Evolutionary conservation across 306 rosid species (phyloP).

Genomic region (Acacia melanoxylon): DNA sequence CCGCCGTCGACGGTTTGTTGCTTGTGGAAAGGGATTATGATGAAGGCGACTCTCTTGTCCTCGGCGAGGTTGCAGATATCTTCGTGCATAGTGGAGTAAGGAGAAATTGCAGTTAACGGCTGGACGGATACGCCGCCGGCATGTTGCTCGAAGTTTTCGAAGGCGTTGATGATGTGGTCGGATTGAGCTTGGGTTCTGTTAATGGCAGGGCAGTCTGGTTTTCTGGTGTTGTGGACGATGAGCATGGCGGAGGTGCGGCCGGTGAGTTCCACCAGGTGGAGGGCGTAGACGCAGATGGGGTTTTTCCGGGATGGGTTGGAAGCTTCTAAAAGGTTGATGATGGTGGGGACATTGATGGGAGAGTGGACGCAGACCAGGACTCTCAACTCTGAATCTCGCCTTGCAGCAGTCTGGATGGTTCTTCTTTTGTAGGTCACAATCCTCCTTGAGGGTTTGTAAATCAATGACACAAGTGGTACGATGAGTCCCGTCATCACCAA

Average conservation of each 20-base stretch:
- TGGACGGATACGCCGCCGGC: slow-evolving; percentile 56
- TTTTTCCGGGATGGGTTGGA: slow-evolving; percentile 74
- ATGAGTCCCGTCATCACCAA: slow-evolving; percentile 65
- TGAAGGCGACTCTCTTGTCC: slow-evolving; percentile 71
- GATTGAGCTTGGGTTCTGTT: slow-evolving; percentile 84
- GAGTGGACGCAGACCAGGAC: slow-evolving; percentile 69
- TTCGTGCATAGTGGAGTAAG: slow-evolving; percentile 92
- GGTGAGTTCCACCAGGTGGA: slow-evolving; percentile 85
- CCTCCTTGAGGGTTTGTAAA: slow-evolving; percentile 69
- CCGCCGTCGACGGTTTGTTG: slow-evolving; percentile 95
- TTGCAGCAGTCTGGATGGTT: slow-evolving; percentile 58
- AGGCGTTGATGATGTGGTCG: slow-evolving; percentile 83
- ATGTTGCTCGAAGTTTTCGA: slow-evolving; percentile 74
- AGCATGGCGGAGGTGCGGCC: slow-evolving; percentile 98
- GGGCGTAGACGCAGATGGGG: slow-evolving; percentile 71
- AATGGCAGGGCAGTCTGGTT: slow-evolving; percentile 52
- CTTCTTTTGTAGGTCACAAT: slow-evolving; percentile 60
- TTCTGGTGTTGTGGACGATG: slow-evolving; percentile 74
- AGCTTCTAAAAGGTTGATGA: slow-evolving; percentile 83
- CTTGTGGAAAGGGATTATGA: slow-evolving; percentile 86
- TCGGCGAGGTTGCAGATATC: slow-evolving; percentile 79
- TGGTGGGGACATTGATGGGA: slow-evolving; percentile 85
- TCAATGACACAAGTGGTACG: slow-evolving; percentile 57
- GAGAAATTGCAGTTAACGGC: slow-evolving; percentile 85
- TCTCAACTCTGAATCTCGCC: slow-evolving; percentile 65